These are phyloP conservation scores for Pelargonium fulgidum DNA, from an alignment of 441 rosid species.

Conservation along the genomic window DNA sequence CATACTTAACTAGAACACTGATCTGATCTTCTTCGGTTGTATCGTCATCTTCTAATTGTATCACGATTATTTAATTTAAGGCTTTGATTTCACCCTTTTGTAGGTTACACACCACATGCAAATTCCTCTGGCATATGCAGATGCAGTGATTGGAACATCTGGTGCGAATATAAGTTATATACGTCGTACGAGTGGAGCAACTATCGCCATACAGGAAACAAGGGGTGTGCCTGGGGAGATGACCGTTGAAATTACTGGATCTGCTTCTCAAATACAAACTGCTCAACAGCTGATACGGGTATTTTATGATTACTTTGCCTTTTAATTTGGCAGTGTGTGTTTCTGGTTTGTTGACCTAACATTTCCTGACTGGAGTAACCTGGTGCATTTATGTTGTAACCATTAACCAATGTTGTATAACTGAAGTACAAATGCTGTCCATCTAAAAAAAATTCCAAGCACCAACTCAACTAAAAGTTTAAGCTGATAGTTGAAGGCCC, in stretches of 20 bases:
- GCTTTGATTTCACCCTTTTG: background rate
- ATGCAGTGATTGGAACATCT: conserved; percentile 31
- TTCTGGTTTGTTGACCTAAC: background rate
- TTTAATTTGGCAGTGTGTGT: background rate
- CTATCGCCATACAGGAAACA: conserved; percentile 27
- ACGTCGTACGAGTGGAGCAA: conserved; percentile 33
- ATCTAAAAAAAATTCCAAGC: too few relatives aligned
- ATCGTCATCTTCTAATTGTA: background rate
- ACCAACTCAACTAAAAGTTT: too few relatives aligned
- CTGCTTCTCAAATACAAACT: conserved; percentile 31
- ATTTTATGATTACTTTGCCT: background rate
- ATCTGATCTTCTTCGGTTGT: too few relatives aligned
- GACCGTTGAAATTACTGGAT: conserved; percentile 34
- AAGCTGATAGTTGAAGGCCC: too few relatives aligned
- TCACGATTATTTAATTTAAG: background rate
- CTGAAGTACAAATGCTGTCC: too few relatives aligned
- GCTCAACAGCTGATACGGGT: conserved; percentile 34
- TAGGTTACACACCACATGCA: conserved; percentile 31
- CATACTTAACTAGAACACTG: too few relatives aligned
- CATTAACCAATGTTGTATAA: too few relatives aligned
- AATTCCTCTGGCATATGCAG: conserved; percentile 31
- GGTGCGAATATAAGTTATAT: conserved; percentile 34
- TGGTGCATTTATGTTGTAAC: too few relatives aligned
- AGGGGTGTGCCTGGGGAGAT: conserved; percentile 31
- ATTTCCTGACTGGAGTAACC: too few relatives aligned